These are phyloP conservation scores for Nothophoma quercina DNA, from an alignment of 2,329 filamentous ascomycete genomes.

Conservation along the genomic window DNA sequence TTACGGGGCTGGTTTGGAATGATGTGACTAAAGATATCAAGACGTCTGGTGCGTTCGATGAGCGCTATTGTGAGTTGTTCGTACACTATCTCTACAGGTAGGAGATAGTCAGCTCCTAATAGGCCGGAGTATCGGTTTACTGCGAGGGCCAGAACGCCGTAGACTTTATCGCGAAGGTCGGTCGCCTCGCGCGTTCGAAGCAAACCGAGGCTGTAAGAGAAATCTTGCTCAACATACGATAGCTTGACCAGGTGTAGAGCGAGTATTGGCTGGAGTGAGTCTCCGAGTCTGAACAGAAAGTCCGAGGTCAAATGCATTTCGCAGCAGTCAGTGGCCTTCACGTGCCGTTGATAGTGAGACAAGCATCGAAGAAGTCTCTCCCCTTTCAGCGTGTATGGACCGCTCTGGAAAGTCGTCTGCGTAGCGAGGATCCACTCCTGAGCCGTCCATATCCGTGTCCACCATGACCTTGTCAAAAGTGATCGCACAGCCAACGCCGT, in stretches of 20 bases:
- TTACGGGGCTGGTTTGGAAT: background rate
- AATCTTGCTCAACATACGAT: slow-evolving; percentile 2
- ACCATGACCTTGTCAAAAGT: slow-evolving; percentile 5
- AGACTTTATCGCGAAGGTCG: slow-evolving; percentile 10
- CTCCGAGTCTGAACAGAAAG: slow-evolving; percentile 7
- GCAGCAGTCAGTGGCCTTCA: slow-evolving; percentile 6
- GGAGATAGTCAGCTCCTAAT: slow-evolving; percentile 1
- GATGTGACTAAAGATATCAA: slow-evolving; percentile 11
- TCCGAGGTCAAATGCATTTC: slow-evolving; percentile 10
- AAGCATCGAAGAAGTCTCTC: slow-evolving; percentile 4
- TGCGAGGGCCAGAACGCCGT: slow-evolving; percentile 7
- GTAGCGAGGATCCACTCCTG: slow-evolving; percentile 13
- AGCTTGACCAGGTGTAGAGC: slow-evolving; percentile 1
- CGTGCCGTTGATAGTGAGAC: slow-evolving; percentile 1
- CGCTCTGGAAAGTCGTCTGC: slow-evolving; percentile 4
- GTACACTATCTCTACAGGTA: slow-evolving; percentile 1
- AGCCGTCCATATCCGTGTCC: slow-evolving; percentile 12
- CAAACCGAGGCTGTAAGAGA: slow-evolving; percentile 8
- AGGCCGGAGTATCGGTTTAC: background rate
- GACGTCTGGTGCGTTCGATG: background rate
- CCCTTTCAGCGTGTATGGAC: slow-evolving; percentile 1
- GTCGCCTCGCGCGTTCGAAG: slow-evolving; percentile 5
- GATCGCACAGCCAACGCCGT: slow-evolving; percentile 9
- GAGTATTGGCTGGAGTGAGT: slow-evolving; percentile 8
- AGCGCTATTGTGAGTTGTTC: slow-evolving; percentile 9